These are phyloP conservation scores for Pseudocercospora cruenta DNA, from an alignment of 2,329 filamentous ascomycete genomes.

Conservation along the genomic window DNA sequence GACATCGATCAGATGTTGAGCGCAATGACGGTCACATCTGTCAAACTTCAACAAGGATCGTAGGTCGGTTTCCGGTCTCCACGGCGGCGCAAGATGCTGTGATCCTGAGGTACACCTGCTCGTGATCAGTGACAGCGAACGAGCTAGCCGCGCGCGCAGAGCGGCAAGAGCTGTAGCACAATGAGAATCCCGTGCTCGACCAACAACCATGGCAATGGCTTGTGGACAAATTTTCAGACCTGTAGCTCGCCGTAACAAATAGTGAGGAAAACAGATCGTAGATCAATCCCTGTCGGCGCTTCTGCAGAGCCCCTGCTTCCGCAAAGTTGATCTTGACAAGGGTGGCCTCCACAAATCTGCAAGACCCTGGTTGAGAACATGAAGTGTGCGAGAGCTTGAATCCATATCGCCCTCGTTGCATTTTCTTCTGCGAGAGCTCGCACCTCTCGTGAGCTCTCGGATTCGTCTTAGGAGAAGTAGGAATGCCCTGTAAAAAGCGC, in stretches of 20 bases:
- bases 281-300: slow-evolving; percentile 3
- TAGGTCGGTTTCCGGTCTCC: slow-evolving; percentile 5
- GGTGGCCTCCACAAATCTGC: slow-evolving; percentile 1
- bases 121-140: not conserved
- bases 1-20: slow-evolving; percentile 9
- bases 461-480: no score
- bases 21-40: slow-evolving; percentile 6
- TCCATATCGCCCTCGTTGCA: not conserved
- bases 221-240: not conserved
- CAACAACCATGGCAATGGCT: not conserved
- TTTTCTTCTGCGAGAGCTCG: not conserved
- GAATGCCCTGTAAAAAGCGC: not conserved
- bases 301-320: not conserved
- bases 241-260: not conserved
- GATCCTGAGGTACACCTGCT: not conserved
- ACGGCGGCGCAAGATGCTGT: slow-evolving; percentile 5
- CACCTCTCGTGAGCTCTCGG: no score
- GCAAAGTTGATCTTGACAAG: slow-evolving; percentile 1
- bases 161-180: not conserved
- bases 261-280: slow-evolving; percentile 4
- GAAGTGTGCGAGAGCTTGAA: not conserved
- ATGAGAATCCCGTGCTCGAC: not conserved
- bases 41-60: slow-evolving; percentile 7
- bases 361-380: not conserved
- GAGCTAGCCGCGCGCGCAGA: not conserved